These are phyloP conservation scores for sunflower (Helianthus annuus) DNA, from an alignment of 129 eudicot genomes.

Conservation along the genomic window DNA sequence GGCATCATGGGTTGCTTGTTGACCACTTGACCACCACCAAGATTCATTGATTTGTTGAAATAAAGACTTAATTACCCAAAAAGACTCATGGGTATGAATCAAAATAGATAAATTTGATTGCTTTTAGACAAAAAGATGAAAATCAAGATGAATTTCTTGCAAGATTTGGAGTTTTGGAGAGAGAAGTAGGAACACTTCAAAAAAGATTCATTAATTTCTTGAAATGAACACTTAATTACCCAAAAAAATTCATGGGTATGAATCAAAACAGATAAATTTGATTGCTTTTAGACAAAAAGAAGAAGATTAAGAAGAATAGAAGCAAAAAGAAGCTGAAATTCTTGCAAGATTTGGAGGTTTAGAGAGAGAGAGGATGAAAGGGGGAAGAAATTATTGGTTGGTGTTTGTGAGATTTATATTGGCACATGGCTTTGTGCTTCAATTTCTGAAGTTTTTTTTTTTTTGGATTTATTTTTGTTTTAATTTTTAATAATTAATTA, in stretches of 20 bases:
- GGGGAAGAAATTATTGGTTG: slow-evolving; percentile 34
- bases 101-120: slow-evolving; percentile 23
- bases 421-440: slow-evolving; percentile 53
- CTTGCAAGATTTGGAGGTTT: slow-evolving; percentile 32
- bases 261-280: slow-evolving; percentile 26
- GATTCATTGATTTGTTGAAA: slow-evolving; percentile 33
- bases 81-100: slow-evolving; percentile 28
- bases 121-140: slow-evolving; percentile 12
- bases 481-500: not conserved
- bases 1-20: slow-evolving; percentile 35
- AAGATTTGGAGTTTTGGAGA: slow-evolving; percentile 32
- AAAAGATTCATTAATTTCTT: slow-evolving; percentile 33
- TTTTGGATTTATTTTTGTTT: not conserved
- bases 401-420: slow-evolving; percentile 39
- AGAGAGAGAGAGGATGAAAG: slow-evolving; percentile 14
- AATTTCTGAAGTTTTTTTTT: slow-evolving; percentile 29
- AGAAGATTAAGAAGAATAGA: not conserved
- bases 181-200: not conserved
- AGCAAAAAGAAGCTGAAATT: slow-evolving; percentile 5
- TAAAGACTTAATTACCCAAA: slow-evolving; percentile 26
- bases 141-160: slow-evolving; percentile 25
- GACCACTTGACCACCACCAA: slow-evolving; percentile 35
- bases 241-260: slow-evolving; percentile 22
- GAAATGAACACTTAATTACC: slow-evolving; percentile 28
- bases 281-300: slow-evolving; percentile 18